Evolutionary conservation across 768 basidiomycete genomes (phyloP).

Genomic region (Gymnopilus dilepis): DNA sequence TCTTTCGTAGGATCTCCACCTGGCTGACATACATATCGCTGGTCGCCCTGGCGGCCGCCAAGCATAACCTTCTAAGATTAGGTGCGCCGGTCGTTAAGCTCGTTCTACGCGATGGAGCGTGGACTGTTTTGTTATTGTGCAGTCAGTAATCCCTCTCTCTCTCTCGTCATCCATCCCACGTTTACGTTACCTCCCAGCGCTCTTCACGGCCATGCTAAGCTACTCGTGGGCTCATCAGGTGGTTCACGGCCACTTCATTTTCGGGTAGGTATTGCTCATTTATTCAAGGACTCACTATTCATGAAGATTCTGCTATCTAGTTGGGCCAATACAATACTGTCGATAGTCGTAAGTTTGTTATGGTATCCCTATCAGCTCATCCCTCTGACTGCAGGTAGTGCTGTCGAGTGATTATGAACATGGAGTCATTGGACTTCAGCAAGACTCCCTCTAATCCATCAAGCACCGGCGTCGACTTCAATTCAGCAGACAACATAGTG

Average conservation of each 20-base stretch:
- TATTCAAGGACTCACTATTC: not conserved
- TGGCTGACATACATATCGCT: conserved; percentile 15
- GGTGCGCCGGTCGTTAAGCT: conserved; percentile 15
- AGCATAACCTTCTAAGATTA: not conserved
- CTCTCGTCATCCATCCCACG: not conserved
- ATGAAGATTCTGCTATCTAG: not conserved
- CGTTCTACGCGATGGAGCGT: conserved; percentile 18
- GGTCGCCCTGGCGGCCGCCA: conserved; percentile 4
- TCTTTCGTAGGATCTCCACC: conserved; percentile 7
- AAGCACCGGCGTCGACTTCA: not conserved
- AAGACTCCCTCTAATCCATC: not conserved
- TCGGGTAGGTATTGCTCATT: conserved; percentile 6
- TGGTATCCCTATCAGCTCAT: not conserved
- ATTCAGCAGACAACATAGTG: not conserved
- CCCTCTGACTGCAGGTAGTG: not conserved
- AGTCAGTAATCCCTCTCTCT: not conserved
- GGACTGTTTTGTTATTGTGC: conserved; percentile 4
- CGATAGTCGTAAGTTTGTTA: conserved; percentile 5
- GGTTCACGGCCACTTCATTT: conserved; percentile 10
- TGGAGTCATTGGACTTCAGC: conserved; percentile 5
- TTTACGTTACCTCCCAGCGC: not conserved
- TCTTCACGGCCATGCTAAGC: conserved; percentile 11
- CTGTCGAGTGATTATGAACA: conserved; percentile 16
- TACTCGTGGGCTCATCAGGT: conserved; percentile 10
- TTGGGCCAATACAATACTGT: conserved; percentile 11